A percentile compares a stretch with the other conserved stretches of the same genome.
Conservation (phyloP, 805 yeast genomes). For the Metschnikowia proteae region DNA sequence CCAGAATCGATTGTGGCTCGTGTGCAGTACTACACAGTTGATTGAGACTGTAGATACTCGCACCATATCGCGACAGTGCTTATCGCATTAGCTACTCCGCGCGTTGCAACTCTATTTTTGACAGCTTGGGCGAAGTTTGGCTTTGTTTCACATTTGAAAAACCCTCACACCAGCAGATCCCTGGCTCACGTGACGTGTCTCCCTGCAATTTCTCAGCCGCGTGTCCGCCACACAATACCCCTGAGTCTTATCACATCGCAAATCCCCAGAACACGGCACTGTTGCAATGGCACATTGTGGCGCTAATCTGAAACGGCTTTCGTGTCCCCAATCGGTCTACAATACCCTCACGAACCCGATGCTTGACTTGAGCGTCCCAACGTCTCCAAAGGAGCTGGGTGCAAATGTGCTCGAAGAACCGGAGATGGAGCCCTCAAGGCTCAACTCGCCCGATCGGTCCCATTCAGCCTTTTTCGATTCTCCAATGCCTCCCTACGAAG, state of each 20-base stretch:
- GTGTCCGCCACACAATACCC: slow-evolving; percentile 1
- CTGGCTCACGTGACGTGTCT: neutral
- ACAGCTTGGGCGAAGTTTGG: too few species aligned
- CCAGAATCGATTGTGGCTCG: too few species aligned
- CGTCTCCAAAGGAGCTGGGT: neutral
- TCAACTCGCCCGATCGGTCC: neutral
- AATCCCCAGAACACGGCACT: neutral
- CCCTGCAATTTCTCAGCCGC: neutral
- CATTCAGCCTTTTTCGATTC: neutral
- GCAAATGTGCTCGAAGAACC: neutral
- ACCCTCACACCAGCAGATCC: neutral
- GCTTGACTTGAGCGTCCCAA: slow-evolving; percentile 22
- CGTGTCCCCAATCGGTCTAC: slow-evolving; percentile 37
- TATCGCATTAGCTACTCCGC: neutral
- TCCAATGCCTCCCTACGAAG: neutral
- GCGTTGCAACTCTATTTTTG: neutral
- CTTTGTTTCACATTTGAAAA: neutral
- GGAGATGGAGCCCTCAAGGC: neutral
- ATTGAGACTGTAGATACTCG: too few species aligned
- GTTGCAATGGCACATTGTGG: neutral
- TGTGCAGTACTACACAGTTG: too few species aligned
- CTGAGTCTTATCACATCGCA: neutral
- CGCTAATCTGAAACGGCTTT: slow-evolving; percentile 24
- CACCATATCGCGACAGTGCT: neutral
- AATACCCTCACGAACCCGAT: slow-evolving; percentile 40